A percentile compares a stretch with the other conserved stretches of the same genome.
phyloP scores from a whole-genome alignment of 2,329 filamentous ascomycete genomes.

The Verticillium isaacii region DNA sequence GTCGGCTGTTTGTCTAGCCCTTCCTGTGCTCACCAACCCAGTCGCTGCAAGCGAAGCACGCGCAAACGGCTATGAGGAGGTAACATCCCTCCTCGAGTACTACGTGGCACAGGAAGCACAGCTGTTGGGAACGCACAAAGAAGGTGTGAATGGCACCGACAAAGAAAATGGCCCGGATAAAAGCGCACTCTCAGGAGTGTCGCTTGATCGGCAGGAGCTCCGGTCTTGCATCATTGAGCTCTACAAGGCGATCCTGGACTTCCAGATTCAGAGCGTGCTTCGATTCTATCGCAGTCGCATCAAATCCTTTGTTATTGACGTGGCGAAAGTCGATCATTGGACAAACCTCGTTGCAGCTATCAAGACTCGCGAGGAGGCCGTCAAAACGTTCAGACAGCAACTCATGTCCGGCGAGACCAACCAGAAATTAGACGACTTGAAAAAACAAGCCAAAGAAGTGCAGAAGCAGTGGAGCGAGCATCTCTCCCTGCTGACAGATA shows the following conservation, averaged over 20 bases:
- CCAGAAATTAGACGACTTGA: background rate
- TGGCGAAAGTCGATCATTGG: background rate
- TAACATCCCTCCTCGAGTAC: background rate
- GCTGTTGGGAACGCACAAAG: background rate
- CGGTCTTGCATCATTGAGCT: background rate
- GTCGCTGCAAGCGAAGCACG: background rate
- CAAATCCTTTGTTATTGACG: background rate
- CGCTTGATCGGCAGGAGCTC: background rate
- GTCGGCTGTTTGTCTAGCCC: background rate
- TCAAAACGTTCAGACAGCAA: background rate
- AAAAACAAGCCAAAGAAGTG: background rate
- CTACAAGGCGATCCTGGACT: background rate
- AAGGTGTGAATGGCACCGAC: background rate
- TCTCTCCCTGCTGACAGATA: background rate
- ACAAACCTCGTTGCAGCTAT: background rate
- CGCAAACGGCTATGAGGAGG: background rate
- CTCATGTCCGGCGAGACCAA: background rate
- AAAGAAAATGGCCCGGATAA: background rate
- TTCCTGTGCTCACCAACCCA: background rate
- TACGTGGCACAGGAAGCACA: background rate
- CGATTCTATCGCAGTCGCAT: background rate
- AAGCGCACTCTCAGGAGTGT: background rate
- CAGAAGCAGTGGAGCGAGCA: background rate
- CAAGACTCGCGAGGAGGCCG: background rate
- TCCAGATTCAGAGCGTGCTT: background rate